Conservation (phyloP, 2,329 filamentous ascomycete species). For the Alternaria triticimaculans region DNA sequence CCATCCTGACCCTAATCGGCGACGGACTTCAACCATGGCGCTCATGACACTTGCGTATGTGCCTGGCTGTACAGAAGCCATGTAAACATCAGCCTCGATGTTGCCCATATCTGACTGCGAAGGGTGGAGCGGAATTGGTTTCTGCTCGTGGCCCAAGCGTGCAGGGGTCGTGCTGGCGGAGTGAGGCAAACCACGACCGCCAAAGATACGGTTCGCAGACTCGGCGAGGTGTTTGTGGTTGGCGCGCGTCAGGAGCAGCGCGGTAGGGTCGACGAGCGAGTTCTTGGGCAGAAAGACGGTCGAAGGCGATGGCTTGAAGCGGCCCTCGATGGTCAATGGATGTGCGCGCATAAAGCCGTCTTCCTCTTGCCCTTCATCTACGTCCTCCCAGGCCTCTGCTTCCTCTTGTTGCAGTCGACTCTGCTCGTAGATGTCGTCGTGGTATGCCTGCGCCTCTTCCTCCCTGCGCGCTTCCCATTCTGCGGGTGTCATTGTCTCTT, state of each 20-base stretch:
- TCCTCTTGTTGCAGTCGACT: conserved; percentile 52
- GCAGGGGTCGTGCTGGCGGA: conserved; percentile 72
- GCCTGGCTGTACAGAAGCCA: conserved; percentile 72
- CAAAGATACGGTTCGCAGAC: conserved; percentile 76
- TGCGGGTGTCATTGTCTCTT: conserved; percentile 35
- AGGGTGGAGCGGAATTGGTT: conserved; percentile 68
- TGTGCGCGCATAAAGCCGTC: conserved; percentile 68
- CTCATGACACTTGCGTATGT: conserved; percentile 73
- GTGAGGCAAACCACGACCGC: conserved; percentile 76
- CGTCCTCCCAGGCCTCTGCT: conserved; percentile 44
- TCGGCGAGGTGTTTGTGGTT: conserved; percentile 74
- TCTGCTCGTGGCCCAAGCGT: conserved; percentile 64
- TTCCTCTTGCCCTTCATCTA: conserved; percentile 38
- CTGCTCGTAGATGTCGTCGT: conserved; percentile 50
- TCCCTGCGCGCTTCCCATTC: conserved; percentile 47
- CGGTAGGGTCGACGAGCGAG: conserved; percentile 74
- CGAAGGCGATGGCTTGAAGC: conserved; percentile 73
- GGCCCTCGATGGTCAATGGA: conserved; percentile 74
- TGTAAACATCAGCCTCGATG: conserved; percentile 76
- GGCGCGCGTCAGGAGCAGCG: conserved; percentile 69
- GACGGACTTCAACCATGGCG: conserved; percentile 74
- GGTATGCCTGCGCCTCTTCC: conserved; percentile 39
- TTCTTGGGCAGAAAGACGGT: conserved; percentile 77
- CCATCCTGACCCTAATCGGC: conserved; percentile 75
- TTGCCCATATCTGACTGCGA: conserved; percentile 72